Percentiles rank a stretch among this genome's conserved stretches.
phyloP scores from a whole-genome alignment of 2,329 filamentous ascomycete genomes.

The Alternaria triticimaculans region DNA sequence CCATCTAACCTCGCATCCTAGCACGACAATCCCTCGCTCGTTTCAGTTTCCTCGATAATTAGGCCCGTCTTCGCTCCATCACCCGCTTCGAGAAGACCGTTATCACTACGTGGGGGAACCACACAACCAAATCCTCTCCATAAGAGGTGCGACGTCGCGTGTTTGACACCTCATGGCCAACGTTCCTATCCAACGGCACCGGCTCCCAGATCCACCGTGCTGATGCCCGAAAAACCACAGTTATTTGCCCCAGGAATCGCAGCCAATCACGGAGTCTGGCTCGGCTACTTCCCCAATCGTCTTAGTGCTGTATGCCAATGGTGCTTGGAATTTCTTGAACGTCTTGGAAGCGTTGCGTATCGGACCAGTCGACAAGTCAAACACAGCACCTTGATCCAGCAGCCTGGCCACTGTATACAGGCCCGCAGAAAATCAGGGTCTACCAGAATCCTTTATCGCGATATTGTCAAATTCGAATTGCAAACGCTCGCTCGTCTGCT shows the following conservation, averaged over 20 bases:
- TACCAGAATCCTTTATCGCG: slow-evolving; percentile 11
- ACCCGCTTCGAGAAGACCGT: slow-evolving; percentile 9
- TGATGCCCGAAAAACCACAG: slow-evolving; percentile 7
- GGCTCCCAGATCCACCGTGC: slow-evolving; percentile 4
- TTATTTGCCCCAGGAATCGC: neutral
- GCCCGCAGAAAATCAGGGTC: neutral
- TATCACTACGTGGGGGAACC: slow-evolving; percentile 25
- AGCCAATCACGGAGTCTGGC: neutral
- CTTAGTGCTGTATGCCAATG: neutral
- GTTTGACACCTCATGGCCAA: neutral
- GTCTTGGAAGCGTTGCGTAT: slow-evolving; percentile 3
- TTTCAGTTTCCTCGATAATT: slow-evolving; percentile 19
- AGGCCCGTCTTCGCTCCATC: neutral
- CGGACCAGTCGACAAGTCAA: neutral
- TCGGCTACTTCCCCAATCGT: neutral
- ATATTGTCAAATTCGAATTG: slow-evolving; percentile 11
- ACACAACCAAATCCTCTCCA: slow-evolving; percentile 7
- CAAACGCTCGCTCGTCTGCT: slow-evolving; percentile 4
- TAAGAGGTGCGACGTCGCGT: slow-evolving; percentile 18
- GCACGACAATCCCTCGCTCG: slow-evolving; percentile 16
- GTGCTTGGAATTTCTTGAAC: slow-evolving; percentile 11
- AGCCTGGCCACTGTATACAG: slow-evolving; percentile 2
- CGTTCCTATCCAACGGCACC: neutral
- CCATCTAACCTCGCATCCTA: slow-evolving; percentile 11
- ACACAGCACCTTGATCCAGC: slow-evolving; percentile 1